Evolutionary conservation across 176 grass and related monocot genomes (phyloP), one percentile per base, ranked within the genome.

Genomic region (Musa itinerans): DNA sequence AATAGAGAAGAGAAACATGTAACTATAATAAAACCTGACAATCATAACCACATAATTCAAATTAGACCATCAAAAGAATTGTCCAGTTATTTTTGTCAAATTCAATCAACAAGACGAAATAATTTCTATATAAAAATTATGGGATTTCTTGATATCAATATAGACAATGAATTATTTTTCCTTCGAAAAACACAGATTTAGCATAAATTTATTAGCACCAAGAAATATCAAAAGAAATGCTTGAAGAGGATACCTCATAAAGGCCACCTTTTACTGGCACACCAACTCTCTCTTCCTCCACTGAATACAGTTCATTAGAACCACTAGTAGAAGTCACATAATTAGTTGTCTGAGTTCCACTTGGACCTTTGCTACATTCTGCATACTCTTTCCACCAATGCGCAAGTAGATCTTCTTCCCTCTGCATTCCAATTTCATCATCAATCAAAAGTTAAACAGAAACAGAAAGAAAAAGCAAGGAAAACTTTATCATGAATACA

Each of bases 341-440:
- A 78, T 50, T 59, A 81, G 76, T 49, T 15, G 73, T 74, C 34
- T 67, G 74, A 25, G 84, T 84, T 68, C 71, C 84, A 76, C 64
- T 89, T 78, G 94, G 90, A 63, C 94, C 94, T 78, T 82, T 80
- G 75, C 88, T 93, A 73, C 90, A 98, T 75, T 98, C 88, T 10
- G 86, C 94, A 71, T 91, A 98, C 66, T 93, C 94, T 72, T 79
- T 91, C 95, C 95, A 98, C 95, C 95, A 98, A 87, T 98, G 84
- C 1, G 90, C 75, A 76, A 98, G 86, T 48, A 98, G 69, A 3
- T 81, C 86, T 76, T 98, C 95, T 70, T 98, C 95, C 83, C 80
- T 87, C 95, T 98, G 79, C 65, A 86, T 81, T 61, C 19, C 68
- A 70, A 34, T 77, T 77, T 51, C 65, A 76, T 72, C 3, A 43